Evolutionary conservation across 352 stramenopile species (phyloP).

Genomic region (Elongisporangium senticosum): DNA sequence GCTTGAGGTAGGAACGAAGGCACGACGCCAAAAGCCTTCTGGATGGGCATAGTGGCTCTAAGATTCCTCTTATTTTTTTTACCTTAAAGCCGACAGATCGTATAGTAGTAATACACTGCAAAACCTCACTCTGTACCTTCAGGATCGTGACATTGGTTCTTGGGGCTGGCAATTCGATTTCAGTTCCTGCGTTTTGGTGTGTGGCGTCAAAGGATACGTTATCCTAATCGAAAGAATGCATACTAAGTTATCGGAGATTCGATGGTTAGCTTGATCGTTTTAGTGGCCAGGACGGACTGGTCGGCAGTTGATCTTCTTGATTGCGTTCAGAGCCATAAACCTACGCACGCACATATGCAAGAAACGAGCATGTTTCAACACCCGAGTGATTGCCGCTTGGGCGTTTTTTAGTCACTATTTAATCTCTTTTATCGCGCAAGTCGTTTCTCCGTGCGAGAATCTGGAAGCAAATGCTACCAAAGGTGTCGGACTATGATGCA

Average conservation of each 20-base stretch:
- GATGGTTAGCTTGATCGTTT: no score
- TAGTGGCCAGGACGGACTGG: no score
- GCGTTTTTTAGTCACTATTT: neutral
- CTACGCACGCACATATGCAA: no score
- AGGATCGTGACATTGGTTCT: no score
- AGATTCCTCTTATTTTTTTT: no score
- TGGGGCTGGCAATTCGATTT: no score
- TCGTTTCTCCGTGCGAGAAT: neutral
- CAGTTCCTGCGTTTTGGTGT: no score
- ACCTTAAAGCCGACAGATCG: neutral
- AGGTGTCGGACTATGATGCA: neutral
- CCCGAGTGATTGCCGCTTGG: neutral
- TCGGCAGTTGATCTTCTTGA: no score
- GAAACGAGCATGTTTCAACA: neutral
- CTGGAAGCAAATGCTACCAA: neutral
- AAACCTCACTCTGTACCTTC: neutral
- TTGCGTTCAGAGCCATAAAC: no score
- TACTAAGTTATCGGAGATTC: no score
- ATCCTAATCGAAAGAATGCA: no score
- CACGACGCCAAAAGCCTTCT: neutral
- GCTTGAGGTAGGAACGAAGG: neutral
- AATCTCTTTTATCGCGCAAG: neutral
- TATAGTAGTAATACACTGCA: neutral
- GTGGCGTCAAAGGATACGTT: no score
- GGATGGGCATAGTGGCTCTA: neutral